Conservation (phyloP, 129 eudicot genomes). For the Heracleum sosnowskyi region DNA sequence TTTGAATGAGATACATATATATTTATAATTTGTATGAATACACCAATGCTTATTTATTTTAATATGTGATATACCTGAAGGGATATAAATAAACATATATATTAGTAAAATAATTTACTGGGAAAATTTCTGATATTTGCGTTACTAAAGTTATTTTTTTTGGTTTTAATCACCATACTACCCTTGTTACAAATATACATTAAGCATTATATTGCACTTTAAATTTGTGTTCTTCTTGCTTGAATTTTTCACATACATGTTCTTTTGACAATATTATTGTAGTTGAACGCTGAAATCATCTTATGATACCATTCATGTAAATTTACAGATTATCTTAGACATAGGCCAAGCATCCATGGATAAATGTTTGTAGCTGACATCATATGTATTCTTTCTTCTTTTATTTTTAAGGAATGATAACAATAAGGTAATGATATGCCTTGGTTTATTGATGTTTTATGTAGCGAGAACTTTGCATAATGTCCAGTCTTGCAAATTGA, state of each 20-base stretch:
- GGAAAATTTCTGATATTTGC: not conserved
- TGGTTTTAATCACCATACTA: too few relatives aligned
- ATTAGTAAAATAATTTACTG: not conserved
- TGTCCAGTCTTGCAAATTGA: not conserved
- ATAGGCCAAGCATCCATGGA: not conserved
- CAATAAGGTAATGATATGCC: not conserved
- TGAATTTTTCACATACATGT: too few relatives aligned
- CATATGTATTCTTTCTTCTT: not conserved
- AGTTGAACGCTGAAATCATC: too few relatives aligned
- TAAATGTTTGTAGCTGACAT: not conserved
- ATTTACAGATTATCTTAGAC: not conserved
- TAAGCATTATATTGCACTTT: too few relatives aligned
- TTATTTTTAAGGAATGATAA: not conserved
- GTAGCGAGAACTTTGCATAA: not conserved
- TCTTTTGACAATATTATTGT: too few relatives aligned
- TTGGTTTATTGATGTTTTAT: not conserved
- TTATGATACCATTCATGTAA: not conserved
- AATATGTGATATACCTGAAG: not conserved
- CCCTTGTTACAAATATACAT: too few relatives aligned
- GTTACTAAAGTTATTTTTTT: too few relatives aligned
- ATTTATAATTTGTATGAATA: not conserved
- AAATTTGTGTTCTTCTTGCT: too few relatives aligned
- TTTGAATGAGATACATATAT: not conserved
- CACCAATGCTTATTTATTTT: not conserved
- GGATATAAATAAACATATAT: too few relatives aligned